Evolutionary conservation across 139 green algal genomes (phyloP), one percentile per base, ranked within the genome.

Genomic region (Chlorella sp.): DNA sequence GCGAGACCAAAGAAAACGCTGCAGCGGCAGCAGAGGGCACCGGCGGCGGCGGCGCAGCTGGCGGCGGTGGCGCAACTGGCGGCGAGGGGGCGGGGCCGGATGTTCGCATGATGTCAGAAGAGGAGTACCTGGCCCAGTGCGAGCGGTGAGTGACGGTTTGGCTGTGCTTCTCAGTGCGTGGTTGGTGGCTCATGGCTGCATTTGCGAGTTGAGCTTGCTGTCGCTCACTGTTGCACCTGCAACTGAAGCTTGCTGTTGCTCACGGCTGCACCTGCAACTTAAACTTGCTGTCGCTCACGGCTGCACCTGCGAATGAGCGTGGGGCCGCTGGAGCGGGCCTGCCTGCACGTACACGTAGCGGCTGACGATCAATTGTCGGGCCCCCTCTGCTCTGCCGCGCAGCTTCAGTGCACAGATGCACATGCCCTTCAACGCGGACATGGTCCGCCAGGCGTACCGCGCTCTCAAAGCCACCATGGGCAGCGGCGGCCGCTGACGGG

Each of bases 371-470:
- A 51, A 32, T 28, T 67, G 1, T 32, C 13, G 28, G 16, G 26
- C 28, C 17, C 25, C 26, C 25, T 28, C 63, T 69, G 63, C 63
- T 6, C 63, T 69, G 28, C 28, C 57, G 23, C 26, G 36, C 75
- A 86, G 62, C 16, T 78, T 72, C n/a, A 57, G 38, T 3, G 74
- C 69, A 4, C 62, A 81, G 38, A 85, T 79, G 62, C 79, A 81
- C 3, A 74, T 82, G 72, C 74, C 82, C 13, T 92, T 92, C 60
- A 64, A 91, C 18, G 39, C 63, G 9, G 57, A 80, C 2, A 75
- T 82, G 60, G 85, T 86, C 26, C 47, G 86, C 65, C 69, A 76
- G 69, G 73, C 85, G 30, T 85, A 88, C 57, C 57, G 44, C 7
- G 30, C 3, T 16, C 76, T 83, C 70, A 55, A 30, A 34, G 34